Base-by-base conservation (phyloP, 2,329 filamentous ascomycete species). In the Trichophyton benhamiae region DNA sequence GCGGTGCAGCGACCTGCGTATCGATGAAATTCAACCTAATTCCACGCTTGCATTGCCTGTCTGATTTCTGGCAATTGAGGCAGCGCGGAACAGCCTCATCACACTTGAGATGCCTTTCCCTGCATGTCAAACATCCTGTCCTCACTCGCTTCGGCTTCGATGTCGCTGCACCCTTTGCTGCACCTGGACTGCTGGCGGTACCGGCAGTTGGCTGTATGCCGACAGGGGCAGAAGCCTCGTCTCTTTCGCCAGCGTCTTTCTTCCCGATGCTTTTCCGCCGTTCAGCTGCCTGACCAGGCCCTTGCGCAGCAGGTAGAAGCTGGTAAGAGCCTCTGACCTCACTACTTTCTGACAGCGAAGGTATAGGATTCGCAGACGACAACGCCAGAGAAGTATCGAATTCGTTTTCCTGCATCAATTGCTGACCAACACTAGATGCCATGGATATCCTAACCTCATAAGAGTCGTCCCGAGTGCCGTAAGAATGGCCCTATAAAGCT, bases 1-100 rank as follows among this genome's bases (percentile, higher is more conserved):
- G 86, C 59, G 87, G 89, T 58, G 79, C 77, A 68, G 88, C 84
- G 61, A 87, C 85, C 64, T 87, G 86, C 2, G 87, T 87, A 70
- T 96, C 91, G 67, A 96, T 91, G 69, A 96, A 97, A 75, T 96
- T 96, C 46, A 97, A 79, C 42, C 89, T 83, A 58, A 96, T 80
- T 17, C 91, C 92, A 67, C 91, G 84, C 72, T 91, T 91, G 78
- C 92, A 97, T 62, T 86, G 79, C 58, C 92, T 81, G 69, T 85
- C 91, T 59, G 91, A 94, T 75, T 95, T 96, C 63, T 84, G 83
- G 75, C 92, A 96, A 69, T 96, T 96, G 68, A 87, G 79, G 69
- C 83, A 86, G 61, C 78, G 76, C 8, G 83, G 83, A 63, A 80
- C 69, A 3, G 80, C 86, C 73, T 95, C 90, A 70, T 96, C 91